Percentiles rank a stretch among this genome's conserved stretches.
phyloP scores from a whole-genome alignment of 129 eudicot genomes.

The Flaveria sonorensis region DNA sequence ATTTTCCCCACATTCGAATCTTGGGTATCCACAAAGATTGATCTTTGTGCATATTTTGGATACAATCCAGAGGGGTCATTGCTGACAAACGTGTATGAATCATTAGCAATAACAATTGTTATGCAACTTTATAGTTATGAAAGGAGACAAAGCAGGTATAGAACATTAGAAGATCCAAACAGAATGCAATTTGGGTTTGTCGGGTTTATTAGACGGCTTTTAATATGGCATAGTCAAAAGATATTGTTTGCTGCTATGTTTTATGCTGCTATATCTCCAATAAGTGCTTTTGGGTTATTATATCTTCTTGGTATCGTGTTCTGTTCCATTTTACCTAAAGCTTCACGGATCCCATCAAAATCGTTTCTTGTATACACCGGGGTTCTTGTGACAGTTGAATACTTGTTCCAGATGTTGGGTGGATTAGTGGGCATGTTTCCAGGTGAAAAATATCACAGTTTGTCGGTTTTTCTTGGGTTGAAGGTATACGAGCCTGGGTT shows the following conservation, averaged over 20 bases:
- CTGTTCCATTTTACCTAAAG: constrained; percentile 49
- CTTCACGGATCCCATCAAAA: constrained; percentile 50
- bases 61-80: constrained; percentile 47
- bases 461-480: constrained; percentile 48
- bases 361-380: constrained; percentile 49
- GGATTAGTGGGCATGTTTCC: constrained; percentile 45
- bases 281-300: constrained; percentile 52
- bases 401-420: constrained; percentile 59
- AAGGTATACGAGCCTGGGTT: constrained; percentile 42
- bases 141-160: constrained; percentile 47
- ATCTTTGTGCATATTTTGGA: constrained; percentile 47
- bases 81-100: constrained; percentile 43
- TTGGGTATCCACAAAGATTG: constrained; percentile 40
- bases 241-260: constrained; percentile 47
- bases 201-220: constrained; percentile 43
- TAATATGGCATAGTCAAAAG: constrained; percentile 61
- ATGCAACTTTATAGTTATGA: constrained; percentile 55
- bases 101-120: constrained; percentile 48
- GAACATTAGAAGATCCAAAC: constrained; percentile 26
- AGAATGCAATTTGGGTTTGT: constrained; percentile 23
- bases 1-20: constrained; percentile 38
- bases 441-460: constrained; percentile 33
- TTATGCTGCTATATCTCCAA: constrained; percentile 51
- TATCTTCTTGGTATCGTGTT: constrained; percentile 52
- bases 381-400: constrained; percentile 44